Evolutionary conservation across 306 rosid species (phyloP).

Genomic region (Acacia acuminata): DNA sequence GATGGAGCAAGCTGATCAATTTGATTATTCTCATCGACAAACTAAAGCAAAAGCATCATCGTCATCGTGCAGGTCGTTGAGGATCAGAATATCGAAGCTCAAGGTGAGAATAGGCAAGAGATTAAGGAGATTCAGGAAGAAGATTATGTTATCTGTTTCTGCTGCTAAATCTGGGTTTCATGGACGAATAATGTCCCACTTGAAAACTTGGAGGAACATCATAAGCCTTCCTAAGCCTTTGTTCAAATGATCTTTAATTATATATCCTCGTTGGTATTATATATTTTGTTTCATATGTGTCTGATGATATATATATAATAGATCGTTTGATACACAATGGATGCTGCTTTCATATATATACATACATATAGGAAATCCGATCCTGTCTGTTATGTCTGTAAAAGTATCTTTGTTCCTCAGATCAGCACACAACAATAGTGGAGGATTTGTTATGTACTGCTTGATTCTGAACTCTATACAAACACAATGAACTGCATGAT

Average conservation of each 20-base stretch:
- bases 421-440: background rate
- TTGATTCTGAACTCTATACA: constrained; percentile 2
- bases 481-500: background rate
- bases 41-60: constrained; percentile 37
- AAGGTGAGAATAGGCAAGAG: constrained; percentile 77
- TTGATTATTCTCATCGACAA: background rate
- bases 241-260: background rate
- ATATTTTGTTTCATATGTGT: too few relatives aligned
- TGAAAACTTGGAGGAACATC: constrained; percentile 50
- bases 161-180: constrained; percentile 49
- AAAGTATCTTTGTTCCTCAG: background rate
- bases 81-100: constrained; percentile 67
- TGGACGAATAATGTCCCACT: background rate
- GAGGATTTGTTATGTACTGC: background rate
- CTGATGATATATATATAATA: too few relatives aligned
- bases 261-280: too few relatives aligned
- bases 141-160: constrained; percentile 42
- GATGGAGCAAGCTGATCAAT: constrained; percentile 53
- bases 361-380: background rate
- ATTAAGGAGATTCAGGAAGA: constrained; percentile 67
- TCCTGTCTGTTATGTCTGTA: background rate
- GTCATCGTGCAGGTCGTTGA: constrained; percentile 35
- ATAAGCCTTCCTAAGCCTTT: background rate
- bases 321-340: background rate
- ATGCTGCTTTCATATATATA: background rate